Base-by-base conservation (phyloP, 305 asterid genomes). In the Solanum hybrid region DNA sequence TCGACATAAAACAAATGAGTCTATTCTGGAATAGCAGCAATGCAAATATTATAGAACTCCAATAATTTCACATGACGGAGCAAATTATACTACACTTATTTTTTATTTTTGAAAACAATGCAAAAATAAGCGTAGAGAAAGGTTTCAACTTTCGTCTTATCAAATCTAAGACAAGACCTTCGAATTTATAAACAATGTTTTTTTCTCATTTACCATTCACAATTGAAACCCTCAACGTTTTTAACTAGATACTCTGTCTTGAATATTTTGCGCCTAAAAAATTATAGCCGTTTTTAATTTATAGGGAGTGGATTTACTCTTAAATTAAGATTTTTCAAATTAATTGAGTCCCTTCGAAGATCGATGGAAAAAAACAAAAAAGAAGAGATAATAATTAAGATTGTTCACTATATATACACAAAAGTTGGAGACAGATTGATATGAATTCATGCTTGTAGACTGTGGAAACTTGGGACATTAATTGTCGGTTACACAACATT, bases 401-500 rank as follows among this genome's bases (percentile, higher is more conserved):
- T 81, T 81, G 26, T 81, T 15, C 87, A 42, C 85, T 10, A 22
- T 37, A 35, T n/a, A 35, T 3, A 36, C 22, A 78, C 17, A 40
- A 5, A 81, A 81, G 11, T 81, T 82, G 26, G 11, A 29, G 73
- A 45, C 73, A 45, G 10, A 81, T 29, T 45, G 22, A 42, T 17
- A 82, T 45, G 87, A 45, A 45, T 12, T 42, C 72, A 45, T 82
- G 72, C 37, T 82, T 82, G 17, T 45, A 82, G 37, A 22, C 73
- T 82, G 29, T 82, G 87, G 27, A 4, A 45, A 5, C 29, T 42
- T 27, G 27, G 87, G 73, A 81, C 73, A 45, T 29, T 40, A 40
- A 34, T 40, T 82, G 87, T 82, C 87, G 73, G 87, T 82, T 82
- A 82, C 29, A 45, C 38, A 82, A 29, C 24, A 81, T 40, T 40